phyloP scores from a whole-genome alignment of 169 alveolate species.

The Cryptosporidium sp. region DNA sequence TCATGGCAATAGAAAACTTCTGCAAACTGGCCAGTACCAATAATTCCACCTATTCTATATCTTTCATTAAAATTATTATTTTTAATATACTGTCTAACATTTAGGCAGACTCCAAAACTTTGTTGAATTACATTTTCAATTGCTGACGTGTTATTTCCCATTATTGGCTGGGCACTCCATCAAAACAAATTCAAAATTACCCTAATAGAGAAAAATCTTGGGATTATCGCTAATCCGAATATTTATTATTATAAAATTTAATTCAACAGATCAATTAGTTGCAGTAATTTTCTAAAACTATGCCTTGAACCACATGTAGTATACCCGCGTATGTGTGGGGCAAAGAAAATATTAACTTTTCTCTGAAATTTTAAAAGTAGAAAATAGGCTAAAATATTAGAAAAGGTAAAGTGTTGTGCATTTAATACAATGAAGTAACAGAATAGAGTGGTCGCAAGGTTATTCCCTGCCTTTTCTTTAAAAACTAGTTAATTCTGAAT shows the following conservation, averaged over 20 bases:
- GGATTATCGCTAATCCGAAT: neutral
- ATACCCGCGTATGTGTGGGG: slow-evolving; percentile 25
- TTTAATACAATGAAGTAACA: too few species aligned
- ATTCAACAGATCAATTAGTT: slow-evolving; percentile 1
- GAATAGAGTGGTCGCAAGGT: too few species aligned
- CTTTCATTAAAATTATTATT: slow-evolving; percentile 18
- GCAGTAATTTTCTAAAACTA: slow-evolving; percentile 18
- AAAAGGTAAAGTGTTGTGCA: neutral
- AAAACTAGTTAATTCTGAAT: neutral
- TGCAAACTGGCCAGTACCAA: slow-evolving; percentile 69
- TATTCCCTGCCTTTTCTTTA: too few species aligned
- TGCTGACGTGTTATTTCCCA: slow-evolving; percentile 39
- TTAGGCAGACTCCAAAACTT: slow-evolving; percentile 53
- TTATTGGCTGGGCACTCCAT: neutral
- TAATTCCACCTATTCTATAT: slow-evolving; percentile 34
- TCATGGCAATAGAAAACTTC: slow-evolving; percentile 48
- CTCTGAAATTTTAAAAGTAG: neutral
- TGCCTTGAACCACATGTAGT: slow-evolving; percentile 10
- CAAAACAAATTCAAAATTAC: neutral
- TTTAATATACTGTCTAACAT: slow-evolving; percentile 36
- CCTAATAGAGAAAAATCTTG: neutral
- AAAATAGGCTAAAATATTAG: too few species aligned
- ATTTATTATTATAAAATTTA: neutral
- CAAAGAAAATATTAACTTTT: neutral
- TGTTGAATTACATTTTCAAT: slow-evolving; percentile 43